Evolutionary conservation across 441 rosid genomes (phyloP), one percentile per base, ranked within the genome.

Genomic region (Erysimum pusillum): DNA sequence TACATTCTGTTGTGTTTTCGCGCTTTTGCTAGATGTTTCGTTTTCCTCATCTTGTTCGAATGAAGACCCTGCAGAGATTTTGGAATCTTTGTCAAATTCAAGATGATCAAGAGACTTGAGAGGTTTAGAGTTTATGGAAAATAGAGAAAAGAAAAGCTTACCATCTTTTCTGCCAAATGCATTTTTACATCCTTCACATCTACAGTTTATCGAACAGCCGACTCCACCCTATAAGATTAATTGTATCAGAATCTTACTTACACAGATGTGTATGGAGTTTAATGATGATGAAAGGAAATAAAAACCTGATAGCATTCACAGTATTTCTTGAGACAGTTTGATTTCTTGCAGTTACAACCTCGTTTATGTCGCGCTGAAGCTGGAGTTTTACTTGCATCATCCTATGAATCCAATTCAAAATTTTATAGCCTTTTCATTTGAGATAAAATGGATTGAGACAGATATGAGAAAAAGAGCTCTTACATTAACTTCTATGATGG

Each of bases 281-380:
- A n/a, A 28, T 35, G 28, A 59, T 66, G 41, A 48, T 39, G 74
- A 52, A 60, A 54, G 42, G n/a, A n/a, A n/a, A n/a, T n/a, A 68
- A 76, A 81, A 80, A 96, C 99, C 99, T 96, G 99, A 82, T 78
- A 96, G 89, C 99, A 96, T 90, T 96, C 99, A 28, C 99, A 96
- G 71, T 96, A 96, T 89, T 96, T 96, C 89, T 96, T 96, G 51
- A 94, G 81, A 82, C 99, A 96, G 81, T 81, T 90, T 34, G 99
- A 96, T 81, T 96, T 96, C 90, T 96, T 96, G 94, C 99, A 96
- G 86, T 94, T 96, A 90, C 99, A 96, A 65, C 99, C 99, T 63
- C 99, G 84, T 80, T 96, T 96, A 77, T 96, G 99, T 20, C 98
- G 88, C 18, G 99, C 98, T 42, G 99, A 96, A 68, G 98, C 96